Conservation (phyloP, 805 yeast genomes). For the Hermanozyma aechmeae region DNA sequence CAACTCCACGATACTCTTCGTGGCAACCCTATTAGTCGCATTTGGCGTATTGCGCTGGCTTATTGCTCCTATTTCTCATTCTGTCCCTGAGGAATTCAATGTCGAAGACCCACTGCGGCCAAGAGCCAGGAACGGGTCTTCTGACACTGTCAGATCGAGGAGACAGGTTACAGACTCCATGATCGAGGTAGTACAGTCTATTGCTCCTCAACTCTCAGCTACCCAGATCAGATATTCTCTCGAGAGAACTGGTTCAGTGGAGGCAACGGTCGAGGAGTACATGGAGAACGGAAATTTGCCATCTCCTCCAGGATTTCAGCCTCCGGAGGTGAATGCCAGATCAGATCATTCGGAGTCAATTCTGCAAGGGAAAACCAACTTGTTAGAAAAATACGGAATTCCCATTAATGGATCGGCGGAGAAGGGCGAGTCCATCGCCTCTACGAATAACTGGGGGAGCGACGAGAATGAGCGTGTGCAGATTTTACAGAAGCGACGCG, state of each 20-base stretch:
- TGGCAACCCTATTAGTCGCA: constrained; percentile 40
- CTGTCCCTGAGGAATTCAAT: constrained; percentile 11
- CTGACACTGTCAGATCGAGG: too few relatives aligned
- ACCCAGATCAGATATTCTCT: constrained; percentile 71
- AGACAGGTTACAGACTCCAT: constrained; percentile 56
- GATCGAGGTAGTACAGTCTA: constrained; percentile 77
- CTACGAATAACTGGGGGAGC: constrained; percentile 14
- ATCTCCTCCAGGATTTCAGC: constrained; percentile 45
- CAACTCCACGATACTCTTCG: constrained; percentile 42
- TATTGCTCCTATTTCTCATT: constrained; percentile 46
- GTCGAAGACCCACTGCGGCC: constrained; percentile 4
- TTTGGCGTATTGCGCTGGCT: constrained; percentile 60
- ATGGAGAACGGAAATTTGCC: constrained; percentile 56
- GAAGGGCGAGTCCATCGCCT: not conserved
- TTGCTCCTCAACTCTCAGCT: constrained; percentile 64
- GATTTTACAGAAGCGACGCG: constrained; percentile 20
- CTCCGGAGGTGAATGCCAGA: too few relatives aligned
- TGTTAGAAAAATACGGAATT: too few relatives aligned
- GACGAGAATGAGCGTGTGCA: constrained; percentile 7
- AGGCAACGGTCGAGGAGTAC: constrained; percentile 65
- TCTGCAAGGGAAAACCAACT: too few relatives aligned
- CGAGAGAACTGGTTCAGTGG: constrained; percentile 70
- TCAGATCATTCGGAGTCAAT: too few relatives aligned
- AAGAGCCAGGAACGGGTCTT: not conserved
- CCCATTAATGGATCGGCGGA: too few relatives aligned